Conservation (phyloP, 2,329 filamentous ascomycete genomes). For the Hypomyces perniciosus region DNA sequence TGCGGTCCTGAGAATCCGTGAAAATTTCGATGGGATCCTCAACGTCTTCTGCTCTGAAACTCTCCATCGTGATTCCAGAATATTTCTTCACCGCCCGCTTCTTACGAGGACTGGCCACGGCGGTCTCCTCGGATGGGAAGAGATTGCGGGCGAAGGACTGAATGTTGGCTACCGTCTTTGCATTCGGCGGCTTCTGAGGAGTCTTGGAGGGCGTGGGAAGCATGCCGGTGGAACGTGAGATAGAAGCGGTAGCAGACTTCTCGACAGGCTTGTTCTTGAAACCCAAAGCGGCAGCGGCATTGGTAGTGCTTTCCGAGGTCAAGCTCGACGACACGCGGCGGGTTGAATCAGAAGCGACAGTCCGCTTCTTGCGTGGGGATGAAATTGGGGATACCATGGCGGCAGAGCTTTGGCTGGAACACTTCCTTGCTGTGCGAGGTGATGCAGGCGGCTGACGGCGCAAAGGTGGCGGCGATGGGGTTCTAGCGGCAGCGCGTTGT, state of each 20-base stretch:
- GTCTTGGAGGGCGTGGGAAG: conserved; percentile 77
- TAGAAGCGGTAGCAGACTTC: conserved; percentile 20
- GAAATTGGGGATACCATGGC: conserved; percentile 37
- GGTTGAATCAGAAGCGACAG: conserved; percentile 40
- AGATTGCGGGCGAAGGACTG: conserved; percentile 54
- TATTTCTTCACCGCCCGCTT: conserved; percentile 49
- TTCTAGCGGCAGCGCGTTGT: conserved; percentile 46
- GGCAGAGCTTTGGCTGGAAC: conserved; percentile 21
- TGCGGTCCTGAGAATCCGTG: conserved; percentile 71
- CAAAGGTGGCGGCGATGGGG: conserved; percentile 46
- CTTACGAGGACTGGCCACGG: conserved; percentile 55
- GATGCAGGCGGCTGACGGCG: conserved; percentile 27
- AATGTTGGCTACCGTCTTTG: conserved; percentile 46
- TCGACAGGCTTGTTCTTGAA: conserved; percentile 25
- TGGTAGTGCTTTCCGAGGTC: conserved; percentile 37
- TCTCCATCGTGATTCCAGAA: conserved; percentile 48
- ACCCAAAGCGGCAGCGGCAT: conserved; percentile 38
- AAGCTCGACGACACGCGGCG: conserved; percentile 42
- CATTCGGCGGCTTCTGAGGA: conserved; percentile 55
- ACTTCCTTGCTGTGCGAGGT: conserved; percentile 29
- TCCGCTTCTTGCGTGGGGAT: conserved; percentile 48
- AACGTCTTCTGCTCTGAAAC: conserved; percentile 52
- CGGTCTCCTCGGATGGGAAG: conserved; percentile 54
- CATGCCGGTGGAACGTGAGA: conserved; percentile 44
- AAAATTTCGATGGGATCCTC: conserved; percentile 64